Base-by-base conservation (phyloP, 2,329 filamentous ascomycete species). In the Ophiostoma sp. region DNA sequence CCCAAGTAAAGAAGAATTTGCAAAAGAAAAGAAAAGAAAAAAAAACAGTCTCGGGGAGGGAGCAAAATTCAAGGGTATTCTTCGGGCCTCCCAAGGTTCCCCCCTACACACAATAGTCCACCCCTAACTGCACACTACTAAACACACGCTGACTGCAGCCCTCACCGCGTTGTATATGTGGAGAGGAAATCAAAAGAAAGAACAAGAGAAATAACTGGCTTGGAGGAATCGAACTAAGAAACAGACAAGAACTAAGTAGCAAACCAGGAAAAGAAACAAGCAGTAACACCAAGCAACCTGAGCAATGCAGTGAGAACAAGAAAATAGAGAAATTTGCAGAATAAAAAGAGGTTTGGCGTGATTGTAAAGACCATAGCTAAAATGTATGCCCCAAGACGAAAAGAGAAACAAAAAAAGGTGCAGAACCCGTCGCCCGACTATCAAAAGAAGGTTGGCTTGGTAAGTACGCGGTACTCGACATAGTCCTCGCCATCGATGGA, bases 401-500 rank as follows among this genome's bases (percentile, higher is more conserved):
- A 33, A 20, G 2, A 33, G 4, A 33, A 17, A 15, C 7, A 36
- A n/a, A 31, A 67, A 35, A 48, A 36, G 23, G 27, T 75, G 13
- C n/a, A 8, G 17, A 48, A 7, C 2, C 5, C 5, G 36, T 54
- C 4, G 11, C 17, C n/a, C 27, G 4, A 5, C 13, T 7, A 54
- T 76, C 62, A 87, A 73, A 87, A 89, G 75, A 89, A 89, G 0
- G 82, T 84, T 0, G 86, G 86, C 78, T 88, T 89, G 0, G 85
- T 88, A 35, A 90, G 81, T 1, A 90, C 86, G 1, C 87, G 83
- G 73, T 89, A 89, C 76, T 89, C 87, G 44, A 90, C 86, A 72
- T 87, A 90, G 73, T 89, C 87, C 76, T 89, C 87, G 31, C 87
- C 87, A 71, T 89, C 86, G 71, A 90, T 89, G 67, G 80, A 88